phyloP scores from a whole-genome alignment of 2,329 filamentous ascomycete species.

The Talaromyces sp. region DNA sequence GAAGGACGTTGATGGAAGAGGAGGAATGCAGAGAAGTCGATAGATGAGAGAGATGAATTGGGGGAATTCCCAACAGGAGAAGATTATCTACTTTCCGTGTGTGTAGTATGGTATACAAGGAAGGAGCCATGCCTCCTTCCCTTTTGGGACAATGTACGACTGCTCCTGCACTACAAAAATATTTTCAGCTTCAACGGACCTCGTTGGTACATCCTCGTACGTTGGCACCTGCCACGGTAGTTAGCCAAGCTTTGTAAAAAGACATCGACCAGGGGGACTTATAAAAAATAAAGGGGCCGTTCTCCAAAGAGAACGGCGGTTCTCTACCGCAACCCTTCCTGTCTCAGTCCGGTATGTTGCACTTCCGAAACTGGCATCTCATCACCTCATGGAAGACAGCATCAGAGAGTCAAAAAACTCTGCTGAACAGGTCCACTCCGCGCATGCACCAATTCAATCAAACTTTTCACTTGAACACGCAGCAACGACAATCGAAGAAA shows the following conservation, averaged over 20 bases:
- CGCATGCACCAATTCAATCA: slow-evolving; percentile 5
- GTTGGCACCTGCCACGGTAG: slow-evolving; percentile 25
- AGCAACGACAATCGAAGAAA: slow-evolving; percentile 20
- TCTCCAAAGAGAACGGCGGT: slow-evolving; percentile 32
- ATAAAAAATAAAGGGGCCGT: slow-evolving; percentile 41
- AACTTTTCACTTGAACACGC: slow-evolving; percentile 10
- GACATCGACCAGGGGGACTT: slow-evolving; percentile 30
- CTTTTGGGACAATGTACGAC: background rate
- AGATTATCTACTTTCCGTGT: background rate
- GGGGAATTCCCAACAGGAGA: background rate
- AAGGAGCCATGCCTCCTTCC: background rate
- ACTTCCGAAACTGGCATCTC: slow-evolving; percentile 5
- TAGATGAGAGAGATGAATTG: background rate
- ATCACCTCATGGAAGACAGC: slow-evolving; percentile 7
- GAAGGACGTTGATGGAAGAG: background rate
- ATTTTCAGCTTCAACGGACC: background rate
- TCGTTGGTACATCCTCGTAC: background rate
- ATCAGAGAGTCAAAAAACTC: slow-evolving; percentile 2
- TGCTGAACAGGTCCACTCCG: slow-evolving; percentile 14
- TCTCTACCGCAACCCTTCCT: slow-evolving; percentile 21
- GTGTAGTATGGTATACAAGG: background rate
- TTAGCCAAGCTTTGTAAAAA: slow-evolving; percentile 28
- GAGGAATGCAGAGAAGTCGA: background rate
- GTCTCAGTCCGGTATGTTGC: background rate
- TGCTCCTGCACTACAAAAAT: background rate